phyloP scores from a whole-genome alignment of 2,329 filamentous ascomycete species.

The Diaporthe ilicicola region DNA sequence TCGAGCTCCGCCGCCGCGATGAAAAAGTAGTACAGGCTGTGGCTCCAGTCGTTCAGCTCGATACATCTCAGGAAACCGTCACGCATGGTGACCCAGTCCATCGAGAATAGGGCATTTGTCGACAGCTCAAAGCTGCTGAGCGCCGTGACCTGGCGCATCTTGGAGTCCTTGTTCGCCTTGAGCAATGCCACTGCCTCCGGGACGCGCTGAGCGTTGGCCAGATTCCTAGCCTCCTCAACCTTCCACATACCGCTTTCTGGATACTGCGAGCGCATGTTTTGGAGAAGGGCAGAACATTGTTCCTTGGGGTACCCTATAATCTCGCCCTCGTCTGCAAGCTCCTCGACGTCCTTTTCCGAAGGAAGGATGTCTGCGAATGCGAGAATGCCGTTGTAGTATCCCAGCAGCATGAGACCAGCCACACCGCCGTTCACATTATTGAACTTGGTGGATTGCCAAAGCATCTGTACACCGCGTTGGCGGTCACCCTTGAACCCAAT shows the following conservation, averaged over 20 bases:
- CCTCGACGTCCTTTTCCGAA: conserved; percentile 60
- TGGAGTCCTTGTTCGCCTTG: conserved; percentile 65
- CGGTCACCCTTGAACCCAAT: conserved; percentile 93
- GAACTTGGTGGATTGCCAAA: conserved; percentile 90
- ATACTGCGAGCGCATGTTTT: conserved; percentile 78
- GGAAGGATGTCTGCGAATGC: conserved; percentile 90
- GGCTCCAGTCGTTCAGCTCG: conserved; percentile 90
- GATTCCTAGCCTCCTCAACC: conserved; percentile 84
- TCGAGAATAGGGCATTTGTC: conserved; percentile 79
- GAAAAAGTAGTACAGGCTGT: conserved; percentile 89
- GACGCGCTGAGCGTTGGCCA: conserved; percentile 72
- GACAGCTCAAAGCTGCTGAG: conserved; percentile 87
- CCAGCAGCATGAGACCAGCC: conserved; percentile 80
- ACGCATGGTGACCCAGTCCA: conserved; percentile 78
- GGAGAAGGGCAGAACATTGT: conserved; percentile 72
- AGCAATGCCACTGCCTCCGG: conserved; percentile 74
- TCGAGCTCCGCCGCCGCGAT: conserved; percentile 82
- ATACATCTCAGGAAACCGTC: conserved; percentile 78
- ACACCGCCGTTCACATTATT: conserved; percentile 93
- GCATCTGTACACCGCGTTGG: conserved; percentile 80
- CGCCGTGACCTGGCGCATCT: conserved; percentile 88
- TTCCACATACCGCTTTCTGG: conserved; percentile 87
- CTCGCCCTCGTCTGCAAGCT: conserved; percentile 58
- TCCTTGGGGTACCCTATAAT: conserved; percentile 76
- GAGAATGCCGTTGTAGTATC: conserved; percentile 88